Base-by-base conservation (phyloP, 495 filamentous ascomycete genomes). In the Aspergillus baeticus region DNA sequence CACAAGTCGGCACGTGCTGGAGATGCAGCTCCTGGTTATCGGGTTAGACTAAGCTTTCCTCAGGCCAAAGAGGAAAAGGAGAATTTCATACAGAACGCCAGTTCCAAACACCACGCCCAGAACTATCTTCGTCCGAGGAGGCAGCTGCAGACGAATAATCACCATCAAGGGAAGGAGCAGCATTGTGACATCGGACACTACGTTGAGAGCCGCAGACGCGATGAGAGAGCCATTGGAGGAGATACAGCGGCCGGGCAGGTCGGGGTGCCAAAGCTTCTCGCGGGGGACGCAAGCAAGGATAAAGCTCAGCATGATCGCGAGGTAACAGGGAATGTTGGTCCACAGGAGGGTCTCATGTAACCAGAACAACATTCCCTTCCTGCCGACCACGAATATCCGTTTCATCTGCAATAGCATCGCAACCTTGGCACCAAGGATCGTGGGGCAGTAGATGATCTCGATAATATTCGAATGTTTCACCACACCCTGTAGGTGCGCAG, bases 361-460 rank as follows among this genome's bases (percentile, higher is more conserved):
- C 42, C 42, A 45, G 42, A 45, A 45, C 15, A 45, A 18, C 2
- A 21, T 45, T 8, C 26, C 26, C 3, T 8, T 3, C 26, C 4
- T 29, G 26, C 3, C 26, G 26, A 3, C 26, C 3, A 45, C 15
- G 17, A 45, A 45, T 1, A 45, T 45, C 1, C 42, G 42, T 18
- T 45, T 45, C 42, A 45, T 20, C 42, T 45, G 42, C 17, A 45
- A 14, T 1, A 45, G 42, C 42, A 45, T 45, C 5, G 42, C 42
- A 10, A 45, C 42, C 14, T 45, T 45, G 21, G 42, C 42, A 14
- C 42, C 42, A 6, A 45, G 23, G 42, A 45, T 45, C 10, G 42
- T 45, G 1, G 42, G 42, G 23, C 42, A 45, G 42, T 45, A 45
- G 15, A 45, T 45, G 42, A 45, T 45, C 18, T 45, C 42, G 21